Base-by-base conservation (phyloP, 2,329 filamentous ascomycete species). In the Aquanectria penicillioides region DNA sequence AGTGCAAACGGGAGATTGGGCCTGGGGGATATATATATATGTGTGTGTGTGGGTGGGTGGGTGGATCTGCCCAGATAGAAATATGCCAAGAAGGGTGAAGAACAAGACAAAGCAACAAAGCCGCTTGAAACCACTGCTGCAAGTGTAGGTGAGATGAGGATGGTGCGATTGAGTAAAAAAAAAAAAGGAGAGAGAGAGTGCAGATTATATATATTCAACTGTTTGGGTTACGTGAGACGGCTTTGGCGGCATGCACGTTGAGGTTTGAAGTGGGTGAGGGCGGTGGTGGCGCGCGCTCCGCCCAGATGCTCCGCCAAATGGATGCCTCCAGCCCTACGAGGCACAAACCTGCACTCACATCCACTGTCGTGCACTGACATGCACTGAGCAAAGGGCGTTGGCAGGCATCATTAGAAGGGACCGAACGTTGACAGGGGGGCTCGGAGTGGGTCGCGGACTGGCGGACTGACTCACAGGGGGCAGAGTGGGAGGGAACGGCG, bases 121-220 rank as follows among this genome's bases (percentile, higher is more conserved):
- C n/a, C 29, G 10, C 2, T n/a, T 11, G 23, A 28, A 37, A 22
- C 44, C 33, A 47, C 37, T 28, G 18, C 49, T 65, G 62, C n/a
- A 26, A 47, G 31, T 43, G 36, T 40, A 61, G 29, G 37, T 38
- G 44, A 37, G 25, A 47, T 47, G 20, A 44, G 11, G 13, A 43
- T 12, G n/a, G 26, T n/a, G 26, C 29, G 26, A n/a, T 38, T 28
- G 18, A 23, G 37, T 20, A 12, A 10, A 12, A 47, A 46, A 49
- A 26, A 44, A 18, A 18, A 37, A 10, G 28, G 36, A n/a, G 7
- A 37, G n/a, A n/a, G n/a, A n/a, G 11, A 12, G 41, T 8, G 8
- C n/a, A 36, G 34, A 2, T 31, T 37, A 22, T 48, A 50, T 46
- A 18, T 47, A 61, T 65, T 65, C 20, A 23, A 9, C 8, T 18